Evolutionary conservation across 2,329 filamentous ascomycete genomes (phyloP).

Genomic region (Fusarium keratoplasticum): DNA sequence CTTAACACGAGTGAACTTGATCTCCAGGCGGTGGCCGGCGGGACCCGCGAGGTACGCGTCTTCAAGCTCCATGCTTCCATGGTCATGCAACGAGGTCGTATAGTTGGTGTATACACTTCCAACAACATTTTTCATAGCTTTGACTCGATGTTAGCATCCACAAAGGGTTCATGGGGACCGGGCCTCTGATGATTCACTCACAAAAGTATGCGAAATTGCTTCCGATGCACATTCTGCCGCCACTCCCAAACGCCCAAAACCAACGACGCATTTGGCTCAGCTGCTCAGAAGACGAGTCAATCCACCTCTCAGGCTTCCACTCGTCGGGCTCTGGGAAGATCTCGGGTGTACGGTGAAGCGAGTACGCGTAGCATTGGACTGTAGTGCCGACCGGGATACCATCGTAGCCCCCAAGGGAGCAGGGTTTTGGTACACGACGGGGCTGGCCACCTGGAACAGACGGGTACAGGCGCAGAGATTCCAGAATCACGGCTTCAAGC

Average conservation of each 20-base stretch:
- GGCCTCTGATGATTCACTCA: background rate
- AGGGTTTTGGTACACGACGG: background rate
- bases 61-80: background rate
- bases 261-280: constrained; percentile 2
- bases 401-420: background rate
- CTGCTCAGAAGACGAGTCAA: background rate
- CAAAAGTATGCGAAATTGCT: constrained; percentile 15
- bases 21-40: background rate
- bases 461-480: background rate
- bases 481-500: background rate
- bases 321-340: background rate
- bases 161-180: rapidly evolving
- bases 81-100: background rate
- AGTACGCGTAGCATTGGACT: background rate
- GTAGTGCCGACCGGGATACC: background rate
- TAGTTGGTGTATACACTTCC: background rate
- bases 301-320: constrained; percentile 1
- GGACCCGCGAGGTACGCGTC: background rate
- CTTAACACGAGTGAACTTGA: background rate
- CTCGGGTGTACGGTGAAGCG: background rate
- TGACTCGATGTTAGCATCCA: background rate
- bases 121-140: background rate
- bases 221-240: constrained; percentile 13
- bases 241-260: constrained; percentile 22
- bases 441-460: background rate